Base-by-base conservation (phyloP, 768 basidiomycete genomes). In the Lactarius indigo region DNA sequence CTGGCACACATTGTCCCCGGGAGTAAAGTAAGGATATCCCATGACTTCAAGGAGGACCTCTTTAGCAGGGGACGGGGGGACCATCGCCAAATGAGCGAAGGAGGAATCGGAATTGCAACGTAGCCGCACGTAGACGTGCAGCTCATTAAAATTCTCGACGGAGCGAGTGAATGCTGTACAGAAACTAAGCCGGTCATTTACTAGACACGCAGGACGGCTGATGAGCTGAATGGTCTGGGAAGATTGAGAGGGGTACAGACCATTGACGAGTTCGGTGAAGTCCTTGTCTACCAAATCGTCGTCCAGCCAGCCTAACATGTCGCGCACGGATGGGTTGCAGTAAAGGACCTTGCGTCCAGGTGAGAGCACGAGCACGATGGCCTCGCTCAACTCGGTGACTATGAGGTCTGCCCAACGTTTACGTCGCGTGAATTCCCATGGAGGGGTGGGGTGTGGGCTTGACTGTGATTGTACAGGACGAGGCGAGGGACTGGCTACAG, bases 321-420 rank as follows among this genome's bases (percentile, higher is more conserved):
- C 90, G 33, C 81, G 81, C 52, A 92, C 81, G 5, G 88, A 84
- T 28, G 83, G 81, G 42, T 86, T 85, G 73, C 88, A 91, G 75
- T 87, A 92, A 68, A 90, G 81, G 35, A 93, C 82, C 68, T 82
- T 85, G 72, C 83, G 83, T 10, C 81, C 72, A n/a, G 77, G 77
- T 31, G 88, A 91, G 65, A 92, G 80, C 55, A 93, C 78, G 72
- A 95, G 80, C 39, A 85, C 78, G 73, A 91, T 81, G 20, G 83
- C 86, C 67, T 92, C 92, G 35, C 89, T 85, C 35, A 92, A 83
- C 74, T 94, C 93, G 1, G 85, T 82, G 65, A 90, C 77, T 30
- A 94, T 80, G 17, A 95, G 79, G 74, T 94, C 92, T 20, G 87
- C 88, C 93, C 93, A 95, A 63, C 88, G 83, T 74, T 94, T 94